Conservation (phyloP, 1,139 yeast genomes). For the Debaryomyces psychrophilus region DNA sequence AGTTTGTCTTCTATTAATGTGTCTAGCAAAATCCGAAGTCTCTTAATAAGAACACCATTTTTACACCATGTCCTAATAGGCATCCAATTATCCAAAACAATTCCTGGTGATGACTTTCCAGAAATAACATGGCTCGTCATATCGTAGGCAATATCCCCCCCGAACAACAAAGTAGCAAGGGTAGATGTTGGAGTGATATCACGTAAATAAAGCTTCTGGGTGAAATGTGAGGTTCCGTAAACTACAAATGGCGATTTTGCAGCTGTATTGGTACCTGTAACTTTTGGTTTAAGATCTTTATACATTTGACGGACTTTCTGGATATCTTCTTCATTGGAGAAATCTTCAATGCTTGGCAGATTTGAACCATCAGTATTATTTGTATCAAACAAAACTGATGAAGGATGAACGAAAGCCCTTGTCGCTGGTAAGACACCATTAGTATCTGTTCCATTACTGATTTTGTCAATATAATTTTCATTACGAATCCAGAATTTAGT, state of each 20-base stretch:
- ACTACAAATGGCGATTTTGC: constrained; percentile 56
- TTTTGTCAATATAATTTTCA: constrained; percentile 39
- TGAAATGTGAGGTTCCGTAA: constrained; percentile 59
- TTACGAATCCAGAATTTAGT: constrained; percentile 76
- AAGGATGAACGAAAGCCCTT: constrained; percentile 82
- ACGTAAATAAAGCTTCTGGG: constrained; percentile 69
- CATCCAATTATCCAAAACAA: constrained; percentile 75
- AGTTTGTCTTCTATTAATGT: constrained; percentile 61
- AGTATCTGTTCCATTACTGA: constrained; percentile 18
- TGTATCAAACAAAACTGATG: constrained; percentile 65
- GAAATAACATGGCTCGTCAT: constrained; percentile 41
- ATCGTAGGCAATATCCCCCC: constrained; percentile 77
- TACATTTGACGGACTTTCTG: constrained; percentile 31
- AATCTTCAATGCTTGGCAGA: constrained; percentile 26
- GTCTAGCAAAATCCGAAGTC: constrained; percentile 68
- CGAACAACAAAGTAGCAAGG: constrained; percentile 73
- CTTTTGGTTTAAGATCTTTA: constrained; percentile 42
- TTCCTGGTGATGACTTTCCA: constrained; percentile 58
- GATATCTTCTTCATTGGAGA: constrained; percentile 39
- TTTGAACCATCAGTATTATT: constrained; percentile 24
- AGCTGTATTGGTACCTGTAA: constrained; percentile 18
- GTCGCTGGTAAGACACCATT: constrained; percentile 50
- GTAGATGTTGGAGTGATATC: constrained; percentile 81
- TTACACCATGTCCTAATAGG: constrained; percentile 92
- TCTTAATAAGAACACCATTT: constrained; percentile 81